phyloP scores from a whole-genome alignment of 2,329 filamentous ascomycete species.

The Cladophialophora carrionii region DNA sequence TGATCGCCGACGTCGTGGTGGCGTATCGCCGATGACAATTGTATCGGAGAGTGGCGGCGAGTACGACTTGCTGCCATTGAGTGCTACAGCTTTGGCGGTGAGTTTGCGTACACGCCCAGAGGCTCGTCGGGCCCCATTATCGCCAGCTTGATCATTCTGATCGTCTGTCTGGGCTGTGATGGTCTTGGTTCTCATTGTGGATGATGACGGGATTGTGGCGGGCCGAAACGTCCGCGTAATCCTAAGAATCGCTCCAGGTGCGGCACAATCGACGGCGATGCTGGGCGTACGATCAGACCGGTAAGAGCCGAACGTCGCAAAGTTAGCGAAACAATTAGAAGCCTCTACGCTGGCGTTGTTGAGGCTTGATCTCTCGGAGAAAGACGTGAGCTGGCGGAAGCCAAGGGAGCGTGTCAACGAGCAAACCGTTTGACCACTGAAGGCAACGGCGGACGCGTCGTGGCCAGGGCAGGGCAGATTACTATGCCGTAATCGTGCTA shows the following conservation, averaged over 20 bases:
- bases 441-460: not conserved
- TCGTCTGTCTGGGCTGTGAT: slow-evolving; percentile 1
- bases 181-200: slow-evolving; percentile 23
- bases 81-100: slow-evolving; percentile 33
- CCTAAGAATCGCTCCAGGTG: slow-evolving; percentile 28
- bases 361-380: slow-evolving; percentile 17
- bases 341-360: slow-evolving; percentile 10
- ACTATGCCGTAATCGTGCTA: not conserved
- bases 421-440: not conserved
- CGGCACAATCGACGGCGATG: slow-evolving; percentile 14
- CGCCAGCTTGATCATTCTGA: not conserved
- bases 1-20: slow-evolving; percentile 4
- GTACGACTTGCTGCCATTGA: slow-evolving; percentile 18
- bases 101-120: slow-evolving; percentile 31
- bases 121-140: slow-evolving; percentile 16
- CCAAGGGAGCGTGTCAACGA: not conserved
- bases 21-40: slow-evolving; percentile 23
- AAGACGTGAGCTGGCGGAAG: slow-evolving; percentile 19
- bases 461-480: not conserved
- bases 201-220: slow-evolving; percentile 23
- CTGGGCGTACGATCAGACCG: slow-evolving; percentile 18
- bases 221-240: slow-evolving; percentile 21
- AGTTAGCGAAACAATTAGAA: slow-evolving; percentile 7
- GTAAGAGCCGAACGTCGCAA: slow-evolving; percentile 21
- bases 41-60: slow-evolving; percentile 26